Evolutionary conservation across 345 rosid genomes (phyloP), one percentile per base, ranked within the genome.

Genomic region (Dimocarpus longan): DNA sequence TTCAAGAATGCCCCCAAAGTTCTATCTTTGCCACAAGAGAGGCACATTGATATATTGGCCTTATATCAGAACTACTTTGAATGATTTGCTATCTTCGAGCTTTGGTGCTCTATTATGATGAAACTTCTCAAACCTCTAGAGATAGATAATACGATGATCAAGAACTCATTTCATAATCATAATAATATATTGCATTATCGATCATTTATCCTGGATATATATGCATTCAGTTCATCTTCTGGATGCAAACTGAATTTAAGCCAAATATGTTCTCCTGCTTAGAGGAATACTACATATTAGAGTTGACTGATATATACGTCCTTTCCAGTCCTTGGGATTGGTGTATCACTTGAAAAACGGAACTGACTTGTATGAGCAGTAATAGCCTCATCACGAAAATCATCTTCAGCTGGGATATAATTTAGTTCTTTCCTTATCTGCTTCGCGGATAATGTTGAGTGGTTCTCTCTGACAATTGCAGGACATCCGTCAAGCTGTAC

Each of bases 401-500:
- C 21, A 50, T 66, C n/a, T 37, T 32, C 39, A 7, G 68, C 37
- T 15, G 65, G 24, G 42, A 74, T 24, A 42, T 43, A 43, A 12
- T 26, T 63, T 44, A 62, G 37, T 63, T 63, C 57, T 63, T 75
- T 16, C 18, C 16, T 63, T 28, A 19, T 7, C n/a, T 37, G 16
- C 6, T 65, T n/a, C 8, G 1, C 16, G 40, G 15, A 24, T 63
- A 68, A 24, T 63, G 24, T 46, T 26, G 60, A 42, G 24, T 66
- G 80, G 69, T 56, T 79, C 42, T 68, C 50, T 66, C 10, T 68
- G 63, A 50, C 75, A 26, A 26, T 69, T 84, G 80, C 95, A 95
- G 98, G 98, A 95, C 57, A 95, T 95, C 64, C 94, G 91, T 4
- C 86, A 81, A 84, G 98, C 97, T 66, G 91, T 81, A 5, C 44